Evolutionary conservation across 148 eudicot genomes (phyloP), one percentile per base, ranked within the genome.

Genomic region (Amaranthus cruentus): DNA sequence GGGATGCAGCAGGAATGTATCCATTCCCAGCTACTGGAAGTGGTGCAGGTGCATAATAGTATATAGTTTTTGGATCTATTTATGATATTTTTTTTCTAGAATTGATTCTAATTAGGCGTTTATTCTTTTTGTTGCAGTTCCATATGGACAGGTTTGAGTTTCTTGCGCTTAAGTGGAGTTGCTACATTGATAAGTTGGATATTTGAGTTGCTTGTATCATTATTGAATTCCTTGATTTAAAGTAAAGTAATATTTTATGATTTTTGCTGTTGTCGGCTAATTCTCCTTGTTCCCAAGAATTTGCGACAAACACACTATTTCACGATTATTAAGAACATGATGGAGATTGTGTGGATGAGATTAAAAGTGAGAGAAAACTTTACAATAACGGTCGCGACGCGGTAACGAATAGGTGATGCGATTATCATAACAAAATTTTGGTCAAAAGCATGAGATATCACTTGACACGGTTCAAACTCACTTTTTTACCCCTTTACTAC

Each of bases 71-170:
- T 73, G 9, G 55, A n/a, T 13, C 48, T 21, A 5, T 58, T 62
- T 54, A 15, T 78, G 6, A 55, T 51, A 21, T 55, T 21, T 13
- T 56, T 7, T 58, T 63, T 58, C 64, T 72, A 48, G 70, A 63
- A 18, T 55, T 66, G 11, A 61, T 67, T 56, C 75, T 77, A 48
- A 81, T 69, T 21, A 57, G 18, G 28, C 14, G 14, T 73, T 68
- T 57, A 47, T 9, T 47, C 83, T 78, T 68, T 70, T 57, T 68
- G 62, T 69, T 86, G 64, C 91, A 95, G 99, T 71, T 84, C 88
- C 87, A 77, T 90, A 77, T 81, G 82, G 90, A 47, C 99, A 88
- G 97, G 99, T 95, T 76, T 57, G 75, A 70, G 62, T 73, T 54
- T 70, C 28, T 57, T 50, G n/a, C 64, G 56, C 47, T 70, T 13